phyloP scores from a whole-genome alignment of 441 rosid species.

The Mallotus repandus region DNA sequence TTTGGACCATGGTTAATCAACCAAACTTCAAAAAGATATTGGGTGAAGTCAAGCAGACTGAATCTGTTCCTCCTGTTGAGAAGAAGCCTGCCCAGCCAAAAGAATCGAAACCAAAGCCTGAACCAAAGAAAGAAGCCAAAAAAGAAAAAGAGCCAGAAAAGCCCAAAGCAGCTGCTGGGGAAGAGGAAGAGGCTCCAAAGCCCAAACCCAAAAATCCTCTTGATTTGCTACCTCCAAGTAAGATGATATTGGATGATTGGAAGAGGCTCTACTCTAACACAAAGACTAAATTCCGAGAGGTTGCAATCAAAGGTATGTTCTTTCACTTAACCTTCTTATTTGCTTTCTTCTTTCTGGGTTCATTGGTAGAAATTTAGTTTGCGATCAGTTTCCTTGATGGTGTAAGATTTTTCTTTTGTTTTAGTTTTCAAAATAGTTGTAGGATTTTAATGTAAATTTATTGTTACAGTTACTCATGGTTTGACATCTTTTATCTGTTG shows the following conservation, averaged over 20 bases:
- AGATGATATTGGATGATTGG: slow-evolving; percentile 94
- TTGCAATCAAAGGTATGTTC: slow-evolving; percentile 76
- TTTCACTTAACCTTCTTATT: background rate
- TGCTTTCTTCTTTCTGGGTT: background rate
- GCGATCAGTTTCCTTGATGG: too few species aligned
- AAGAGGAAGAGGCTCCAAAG: slow-evolving; percentile 83
- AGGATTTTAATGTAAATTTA: background rate
- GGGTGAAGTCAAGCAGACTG: slow-evolving; percentile 80
- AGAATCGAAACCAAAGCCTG: slow-evolving; percentile 61
- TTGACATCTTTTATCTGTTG: slow-evolving; percentile 17
- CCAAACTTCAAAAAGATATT: slow-evolving; percentile 78
- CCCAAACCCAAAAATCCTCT: slow-evolving; percentile 95
- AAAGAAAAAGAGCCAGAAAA: slow-evolving; percentile 58
- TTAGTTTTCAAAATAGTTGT: too few species aligned
- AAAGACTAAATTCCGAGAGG: slow-evolving; percentile 91
- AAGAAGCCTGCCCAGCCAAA: slow-evolving; percentile 64
- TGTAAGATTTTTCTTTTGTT: background rate
- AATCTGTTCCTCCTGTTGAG: slow-evolving; percentile 50
- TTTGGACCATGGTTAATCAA: slow-evolving; percentile 95
- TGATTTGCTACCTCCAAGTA: slow-evolving; percentile 88
- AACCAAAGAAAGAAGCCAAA: slow-evolving; percentile 62
- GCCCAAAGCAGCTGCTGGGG: slow-evolving; percentile 45
- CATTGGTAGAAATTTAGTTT: background rate
- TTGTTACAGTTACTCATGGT: slow-evolving; percentile 7
- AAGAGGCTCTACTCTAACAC: slow-evolving; percentile 98